Conservation (phyloP, 2,329 filamentous ascomycete species). For the Thielaviopsis musarum region DNA sequence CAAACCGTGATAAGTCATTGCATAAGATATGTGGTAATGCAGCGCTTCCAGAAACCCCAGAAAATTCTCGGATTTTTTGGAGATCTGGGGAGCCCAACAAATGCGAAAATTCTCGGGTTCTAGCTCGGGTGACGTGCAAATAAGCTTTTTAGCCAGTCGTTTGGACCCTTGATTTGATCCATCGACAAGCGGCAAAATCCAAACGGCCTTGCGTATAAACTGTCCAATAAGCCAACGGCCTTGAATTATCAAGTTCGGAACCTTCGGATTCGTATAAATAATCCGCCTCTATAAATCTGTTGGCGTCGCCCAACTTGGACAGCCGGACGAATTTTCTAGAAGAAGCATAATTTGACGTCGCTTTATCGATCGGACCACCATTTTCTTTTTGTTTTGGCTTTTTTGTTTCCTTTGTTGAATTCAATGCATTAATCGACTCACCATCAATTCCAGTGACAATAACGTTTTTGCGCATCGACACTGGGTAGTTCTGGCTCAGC, state of each 20-base stretch:
- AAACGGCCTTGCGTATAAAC: background rate
- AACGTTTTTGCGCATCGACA: conserved; percentile 38
- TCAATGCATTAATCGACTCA: conserved; percentile 23
- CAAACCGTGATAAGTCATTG: background rate
- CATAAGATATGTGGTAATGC: background rate
- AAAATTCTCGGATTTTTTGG: background rate
- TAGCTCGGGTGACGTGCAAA: background rate
- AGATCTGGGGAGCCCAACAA: background rate
- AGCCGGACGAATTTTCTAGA: background rate
- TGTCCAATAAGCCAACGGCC: background rate
- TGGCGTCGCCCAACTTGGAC: background rate
- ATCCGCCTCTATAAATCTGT: background rate
- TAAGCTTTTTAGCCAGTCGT: background rate
- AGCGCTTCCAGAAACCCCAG: background rate
- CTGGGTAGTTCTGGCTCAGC: conserved; percentile 42
- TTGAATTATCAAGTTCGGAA: background rate
- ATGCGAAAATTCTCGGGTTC: background rate
- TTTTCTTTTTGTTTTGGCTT: background rate
- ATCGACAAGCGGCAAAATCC: background rate
- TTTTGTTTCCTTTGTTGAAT: background rate
- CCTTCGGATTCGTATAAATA: background rate
- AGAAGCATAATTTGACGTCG: background rate
- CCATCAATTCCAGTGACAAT: conserved; percentile 58
- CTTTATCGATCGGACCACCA: background rate
- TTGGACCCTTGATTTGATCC: background rate